Evolutionary conservation across 208 protist species (phyloP), one percentile per base, ranked within the genome.

Genomic region (Lotmaria passim): DNA sequence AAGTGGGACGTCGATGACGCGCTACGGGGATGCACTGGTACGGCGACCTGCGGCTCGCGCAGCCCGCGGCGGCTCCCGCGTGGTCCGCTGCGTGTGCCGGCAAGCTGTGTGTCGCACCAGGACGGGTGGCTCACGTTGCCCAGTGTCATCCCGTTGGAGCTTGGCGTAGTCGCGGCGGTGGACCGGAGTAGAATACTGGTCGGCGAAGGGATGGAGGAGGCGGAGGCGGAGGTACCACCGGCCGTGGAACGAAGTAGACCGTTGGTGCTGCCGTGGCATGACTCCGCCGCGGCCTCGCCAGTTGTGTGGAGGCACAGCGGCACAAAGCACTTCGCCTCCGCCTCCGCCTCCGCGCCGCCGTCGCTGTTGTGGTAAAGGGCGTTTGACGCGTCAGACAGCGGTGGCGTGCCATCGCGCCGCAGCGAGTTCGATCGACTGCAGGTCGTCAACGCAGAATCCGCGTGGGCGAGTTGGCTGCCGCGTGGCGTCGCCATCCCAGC

Each of bases 161-260:
- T 57, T 19, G 30, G n/a, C n/a, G 53, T 30, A 4, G 21, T 33
- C 6, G 12, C 14, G 33, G 30, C 30, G 4, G 17, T 60, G 7
- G 68, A 52, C 26, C 51, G 44, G 17, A 73, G 58, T 10, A 73
- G 58, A 59, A 73, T 73, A 21, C 68, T 73, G 39, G 51, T 46
- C 3, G 48, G 68, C 12, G 68, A 60, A 17, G 21, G 50, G n/a
- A 43, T 44, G 17, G 58, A 17, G 31, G 17, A 23, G 21, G 48
- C 15, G 28, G 56, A 30, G 24, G 44, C 23, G 39, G 53, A 26
- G 46, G 28, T 14, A 10, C 19, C 23, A 8, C 24, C 30, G 14
- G 43, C 19, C 7, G 15, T 44, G 28, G 44, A 28, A n/a, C 11
- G 46, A 19, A 52, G 14, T 8, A 38, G 8, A 28, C 14, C 39